These are phyloP conservation scores for Wallemia mellicola DNA, from an alignment of 1,284 basidiomycete species.

Conservation along the genomic window DNA sequence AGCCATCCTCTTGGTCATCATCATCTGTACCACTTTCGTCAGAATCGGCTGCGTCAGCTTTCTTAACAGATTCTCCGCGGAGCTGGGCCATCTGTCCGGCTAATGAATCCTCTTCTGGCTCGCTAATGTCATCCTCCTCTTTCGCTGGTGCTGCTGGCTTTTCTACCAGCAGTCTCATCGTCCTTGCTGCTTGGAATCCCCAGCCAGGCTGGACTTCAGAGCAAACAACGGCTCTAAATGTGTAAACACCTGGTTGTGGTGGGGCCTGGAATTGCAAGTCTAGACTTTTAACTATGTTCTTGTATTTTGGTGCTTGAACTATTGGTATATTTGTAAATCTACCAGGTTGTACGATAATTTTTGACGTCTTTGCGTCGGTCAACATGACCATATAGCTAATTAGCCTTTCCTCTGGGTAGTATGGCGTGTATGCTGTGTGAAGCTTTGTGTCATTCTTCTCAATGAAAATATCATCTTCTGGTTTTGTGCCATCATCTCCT, in stretches of 20 bases:
- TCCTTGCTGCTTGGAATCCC: slow-evolving; percentile 41
- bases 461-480: slow-evolving; percentile 21
- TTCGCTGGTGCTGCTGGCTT: slow-evolving; percentile 31
- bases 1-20: slow-evolving; percentile 13
- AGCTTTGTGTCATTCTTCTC: slow-evolving; percentile 19
- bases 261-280: slow-evolving; percentile 89
- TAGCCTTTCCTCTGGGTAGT: slow-evolving; percentile 7
- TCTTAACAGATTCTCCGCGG: slow-evolving; percentile 69
- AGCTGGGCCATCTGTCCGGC: slow-evolving; percentile 97
- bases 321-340: slow-evolving; percentile 41
- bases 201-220: slow-evolving; percentile 12
- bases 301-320: slow-evolving; percentile 24
- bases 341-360: slow-evolving; percentile 67
- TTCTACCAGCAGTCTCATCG: slow-evolving; percentile 48
- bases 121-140: slow-evolving; percentile 71
- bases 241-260: slow-evolving; percentile 48
- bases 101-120: slow-evolving; percentile 75
- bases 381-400: slow-evolving; percentile 30
- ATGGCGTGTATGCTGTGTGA: slow-evolving; percentile 12
- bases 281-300: slow-evolving; percentile 43
- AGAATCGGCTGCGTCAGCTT: slow-evolving; percentile 19
- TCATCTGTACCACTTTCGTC: slow-evolving; percentile 22
- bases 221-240: slow-evolving; percentile 37
- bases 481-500: slow-evolving; percentile 10
- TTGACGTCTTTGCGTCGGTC: slow-evolving; percentile 65